These are phyloP conservation scores for Pseudocercospora musae DNA, from an alignment of 2,329 filamentous ascomycete species.

Conservation along the genomic window DNA sequence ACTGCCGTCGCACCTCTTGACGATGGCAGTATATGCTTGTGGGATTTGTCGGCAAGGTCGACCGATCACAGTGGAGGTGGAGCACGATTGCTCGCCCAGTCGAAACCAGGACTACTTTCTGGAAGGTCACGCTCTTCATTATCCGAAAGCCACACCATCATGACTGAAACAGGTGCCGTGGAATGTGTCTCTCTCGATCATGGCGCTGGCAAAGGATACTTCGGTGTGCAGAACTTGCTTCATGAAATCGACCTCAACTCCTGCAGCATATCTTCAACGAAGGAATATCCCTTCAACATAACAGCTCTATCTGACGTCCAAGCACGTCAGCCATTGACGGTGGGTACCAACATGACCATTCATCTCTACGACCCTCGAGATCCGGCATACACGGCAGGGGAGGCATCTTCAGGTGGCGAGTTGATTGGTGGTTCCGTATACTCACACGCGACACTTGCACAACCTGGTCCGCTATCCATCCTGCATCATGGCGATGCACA, in stretches of 20 bases:
- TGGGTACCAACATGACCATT: slow-evolving; percentile 77
- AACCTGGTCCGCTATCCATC: slow-evolving; percentile 79
- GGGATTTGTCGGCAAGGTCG: slow-evolving; percentile 55
- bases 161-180: slow-evolving; percentile 68
- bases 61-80: slow-evolving; percentile 18
- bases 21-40: slow-evolving; percentile 82
- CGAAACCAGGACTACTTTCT: slow-evolving; percentile 64
- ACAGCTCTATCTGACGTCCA: slow-evolving; percentile 73
- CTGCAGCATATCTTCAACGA: slow-evolving; percentile 64
- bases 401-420: slow-evolving; percentile 17
- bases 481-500: slow-evolving; percentile 66
- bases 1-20: slow-evolving; percentile 75
- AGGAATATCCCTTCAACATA: slow-evolving; percentile 76
- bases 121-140: slow-evolving; percentile 50
- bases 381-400: slow-evolving; percentile 21
- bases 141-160: slow-evolving; percentile 50
- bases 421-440: slow-evolving; percentile 39
- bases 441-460: slow-evolving; percentile 68
- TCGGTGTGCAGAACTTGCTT: slow-evolving; percentile 73
- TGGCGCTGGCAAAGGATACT: slow-evolving; percentile 64
- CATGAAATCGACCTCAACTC: slow-evolving; percentile 79
- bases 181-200: slow-evolving; percentile 82
- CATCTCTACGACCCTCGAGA: slow-evolving; percentile 76
- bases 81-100: slow-evolving; percentile 64
- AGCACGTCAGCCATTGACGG: slow-evolving; percentile 68